phyloP scores from a whole-genome alignment of 306 rosid species.

The Trichosanthes cucumerina region DNA sequence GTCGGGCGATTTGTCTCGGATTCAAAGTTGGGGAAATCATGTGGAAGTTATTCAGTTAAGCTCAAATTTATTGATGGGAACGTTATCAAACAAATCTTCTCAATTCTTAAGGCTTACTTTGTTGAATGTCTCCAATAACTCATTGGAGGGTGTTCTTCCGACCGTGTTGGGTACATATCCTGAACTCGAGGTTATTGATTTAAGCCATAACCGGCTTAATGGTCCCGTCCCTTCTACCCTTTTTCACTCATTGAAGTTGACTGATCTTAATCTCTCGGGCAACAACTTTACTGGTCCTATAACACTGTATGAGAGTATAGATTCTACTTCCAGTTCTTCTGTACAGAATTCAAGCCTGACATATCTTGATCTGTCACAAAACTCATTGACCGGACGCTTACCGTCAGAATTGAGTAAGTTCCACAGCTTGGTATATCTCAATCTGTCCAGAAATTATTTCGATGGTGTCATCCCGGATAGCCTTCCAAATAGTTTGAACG shows the following conservation, averaged over 20 bases:
- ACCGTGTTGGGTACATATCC: slow-evolving; percentile 48
- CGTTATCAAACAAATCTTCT: slow-evolving; percentile 37
- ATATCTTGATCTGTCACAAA: slow-evolving; percentile 61
- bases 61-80: slow-evolving; percentile 52
- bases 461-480: slow-evolving; percentile 54
- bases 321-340: slow-evolving; percentile 12
- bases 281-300: slow-evolving; percentile 55
- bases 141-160: slow-evolving; percentile 59
- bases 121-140: slow-evolving; percentile 51
- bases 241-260: slow-evolving; percentile 49
- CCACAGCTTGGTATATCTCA: slow-evolving; percentile 40
- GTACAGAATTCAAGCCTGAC: slow-evolving; percentile 32
- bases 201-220: slow-evolving; percentile 54
- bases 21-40: slow-evolving; percentile 66
- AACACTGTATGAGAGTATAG: slow-evolving; percentile 22
- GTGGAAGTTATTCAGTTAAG: slow-evolving; percentile 58
- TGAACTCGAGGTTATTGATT: slow-evolving; percentile 51
- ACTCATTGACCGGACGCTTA: slow-evolving; percentile 50
- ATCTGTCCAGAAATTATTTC: slow-evolving; percentile 44
- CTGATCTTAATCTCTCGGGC: slow-evolving; percentile 44
- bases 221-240: slow-evolving; percentile 46
- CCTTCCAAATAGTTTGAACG: slow-evolving; percentile 47
- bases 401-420: slow-evolving; percentile 40
- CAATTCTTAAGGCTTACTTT: slow-evolving; percentile 51
- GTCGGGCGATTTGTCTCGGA: slow-evolving; percentile 50